phyloP scores from a whole-genome alignment of 208 protist genomes.

The Leishmania martiniquensis region DNA sequence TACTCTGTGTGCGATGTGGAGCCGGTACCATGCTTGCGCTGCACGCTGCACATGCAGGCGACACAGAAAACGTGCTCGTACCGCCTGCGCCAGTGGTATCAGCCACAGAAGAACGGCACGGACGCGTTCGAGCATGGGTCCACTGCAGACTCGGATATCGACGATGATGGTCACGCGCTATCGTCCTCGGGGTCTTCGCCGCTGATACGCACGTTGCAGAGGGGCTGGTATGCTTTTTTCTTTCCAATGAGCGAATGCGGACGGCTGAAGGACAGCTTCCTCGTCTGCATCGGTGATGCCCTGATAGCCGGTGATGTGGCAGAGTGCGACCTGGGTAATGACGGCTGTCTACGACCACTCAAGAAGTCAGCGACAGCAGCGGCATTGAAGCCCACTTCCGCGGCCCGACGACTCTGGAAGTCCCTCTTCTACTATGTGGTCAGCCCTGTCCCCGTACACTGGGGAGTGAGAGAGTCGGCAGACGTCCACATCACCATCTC shows the following conservation, averaged over 20 bases:
- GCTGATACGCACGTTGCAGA: neutral
- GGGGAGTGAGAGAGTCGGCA: neutral
- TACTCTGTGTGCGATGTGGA: slow-evolving; percentile 31
- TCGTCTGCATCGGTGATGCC: slow-evolving; percentile 36
- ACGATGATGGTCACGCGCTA: neutral
- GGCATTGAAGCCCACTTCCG: neutral
- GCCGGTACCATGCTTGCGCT: slow-evolving; percentile 34
- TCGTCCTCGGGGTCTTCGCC: neutral
- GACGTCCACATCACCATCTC: slow-evolving; percentile 31
- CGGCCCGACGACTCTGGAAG: neutral
- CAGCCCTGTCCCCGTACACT: slow-evolving; percentile 20
- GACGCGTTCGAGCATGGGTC: neutral
- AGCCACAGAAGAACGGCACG: neutral
- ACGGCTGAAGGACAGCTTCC: slow-evolving; percentile 38
- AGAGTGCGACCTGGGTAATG: slow-evolving; percentile 39
- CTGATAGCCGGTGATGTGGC: slow-evolving; percentile 51
- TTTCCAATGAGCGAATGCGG: slow-evolving; percentile 78
- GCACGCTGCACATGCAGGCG: slow-evolving; percentile 32
- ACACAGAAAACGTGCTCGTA: slow-evolving; percentile 56
- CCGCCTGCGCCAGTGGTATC: slow-evolving; percentile 45
- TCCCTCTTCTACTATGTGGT: slow-evolving; percentile 53
- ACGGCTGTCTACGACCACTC: slow-evolving; percentile 8
- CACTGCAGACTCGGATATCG: neutral
- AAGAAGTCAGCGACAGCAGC: neutral
- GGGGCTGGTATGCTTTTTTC: slow-evolving; percentile 44